phyloP scores from a whole-genome alignment of 2,329 filamentous ascomycete species.

The Exophiala calicioides region DNA sequence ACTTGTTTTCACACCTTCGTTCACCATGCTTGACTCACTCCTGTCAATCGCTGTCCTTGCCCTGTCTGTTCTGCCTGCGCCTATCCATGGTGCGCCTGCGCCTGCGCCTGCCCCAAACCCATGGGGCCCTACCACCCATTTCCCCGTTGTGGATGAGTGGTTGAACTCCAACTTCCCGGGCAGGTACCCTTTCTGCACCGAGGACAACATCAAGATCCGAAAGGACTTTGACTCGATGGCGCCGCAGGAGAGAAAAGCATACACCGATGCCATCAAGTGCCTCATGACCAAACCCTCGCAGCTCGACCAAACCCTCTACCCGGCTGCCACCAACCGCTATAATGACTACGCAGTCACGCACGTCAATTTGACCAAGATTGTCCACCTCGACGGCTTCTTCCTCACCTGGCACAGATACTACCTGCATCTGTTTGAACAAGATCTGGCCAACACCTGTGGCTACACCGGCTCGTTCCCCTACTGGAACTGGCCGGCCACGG shows the following conservation, averaged over 20 bases:
- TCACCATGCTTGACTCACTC: conserved; percentile 5
- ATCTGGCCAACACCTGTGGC: conserved; percentile 46
- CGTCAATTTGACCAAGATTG: conserved; percentile 38
- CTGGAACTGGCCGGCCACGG: conserved; percentile 42
- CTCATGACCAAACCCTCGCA: conserved; percentile 37
- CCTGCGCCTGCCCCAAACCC: conserved; percentile 8
- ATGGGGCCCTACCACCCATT: conserved; percentile 13
- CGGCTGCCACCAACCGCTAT: conserved; percentile 39
- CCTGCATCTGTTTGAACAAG: conserved; percentile 45
- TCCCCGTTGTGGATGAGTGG: conserved; percentile 22
- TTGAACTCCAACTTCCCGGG: conserved; percentile 16
- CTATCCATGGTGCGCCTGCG: conserved; percentile 14
- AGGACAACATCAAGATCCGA: conserved; percentile 27
- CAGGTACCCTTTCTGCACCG: conserved; percentile 24
- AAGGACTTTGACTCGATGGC: conserved; percentile 31
- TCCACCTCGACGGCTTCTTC: conserved; percentile 42
- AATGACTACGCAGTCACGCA: conserved; percentile 46
- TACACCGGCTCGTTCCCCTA: conserved; percentile 50
- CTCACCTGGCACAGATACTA: conserved; percentile 50
- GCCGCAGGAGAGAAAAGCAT: conserved; percentile 33
- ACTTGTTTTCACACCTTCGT: background rate
- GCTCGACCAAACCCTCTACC: conserved; percentile 35
- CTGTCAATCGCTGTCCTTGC: conserved; percentile 21
- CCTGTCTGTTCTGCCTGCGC: conserved; percentile 15
- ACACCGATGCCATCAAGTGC: conserved; percentile 44